Percentiles rank a stretch among this genome's conserved stretches.
Evolutionary conservation across 2,329 filamentous ascomycete species (phyloP).

Genomic region (Neospermospora avenae): DNA sequence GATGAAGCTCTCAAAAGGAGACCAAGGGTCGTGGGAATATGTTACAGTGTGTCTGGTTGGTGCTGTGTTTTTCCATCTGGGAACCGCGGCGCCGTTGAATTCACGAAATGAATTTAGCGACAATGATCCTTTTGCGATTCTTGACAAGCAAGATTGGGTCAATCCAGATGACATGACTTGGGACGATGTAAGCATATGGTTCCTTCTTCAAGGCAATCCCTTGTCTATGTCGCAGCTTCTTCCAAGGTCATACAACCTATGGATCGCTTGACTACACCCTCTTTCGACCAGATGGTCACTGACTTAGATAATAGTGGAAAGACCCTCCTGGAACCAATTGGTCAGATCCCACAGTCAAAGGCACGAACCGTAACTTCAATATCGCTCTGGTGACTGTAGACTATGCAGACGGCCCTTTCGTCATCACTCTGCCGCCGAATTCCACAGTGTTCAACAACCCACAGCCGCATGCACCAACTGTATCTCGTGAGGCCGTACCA

Average conservation of each 20-base stretch:
- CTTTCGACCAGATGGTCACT: background rate
- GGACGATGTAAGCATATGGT: background rate
- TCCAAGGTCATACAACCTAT: background rate
- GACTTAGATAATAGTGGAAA: slow-evolving; percentile 4
- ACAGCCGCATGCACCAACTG: slow-evolving; percentile 8
- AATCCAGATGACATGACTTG: slow-evolving; percentile 4
- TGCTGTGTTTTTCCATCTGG: background rate
- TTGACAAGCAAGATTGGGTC: slow-evolving; percentile 2
- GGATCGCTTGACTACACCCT: background rate
- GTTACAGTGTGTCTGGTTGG: background rate
- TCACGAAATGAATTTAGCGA: slow-evolving; percentile 2
- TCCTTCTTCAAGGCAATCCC: too few species aligned
- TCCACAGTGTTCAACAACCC: slow-evolving; percentile 20
- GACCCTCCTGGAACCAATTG: slow-evolving; percentile 17
- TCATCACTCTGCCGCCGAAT: slow-evolving; percentile 6
- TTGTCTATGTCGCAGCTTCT: background rate
- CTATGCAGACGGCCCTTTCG: slow-evolving; percentile 12
- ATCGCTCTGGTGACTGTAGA: slow-evolving; percentile 19
- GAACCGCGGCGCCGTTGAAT: background rate
- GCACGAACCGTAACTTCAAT: slow-evolving; percentile 19
- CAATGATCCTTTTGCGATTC: slow-evolving; percentile 5
- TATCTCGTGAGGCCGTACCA: slow-evolving; percentile 11
- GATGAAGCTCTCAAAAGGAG: background rate
- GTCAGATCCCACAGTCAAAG: slow-evolving; percentile 13
- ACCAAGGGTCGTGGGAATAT: background rate